phyloP scores from a whole-genome alignment of 176 grass and related monocot species.

The Melocanna baccifera region DNA sequence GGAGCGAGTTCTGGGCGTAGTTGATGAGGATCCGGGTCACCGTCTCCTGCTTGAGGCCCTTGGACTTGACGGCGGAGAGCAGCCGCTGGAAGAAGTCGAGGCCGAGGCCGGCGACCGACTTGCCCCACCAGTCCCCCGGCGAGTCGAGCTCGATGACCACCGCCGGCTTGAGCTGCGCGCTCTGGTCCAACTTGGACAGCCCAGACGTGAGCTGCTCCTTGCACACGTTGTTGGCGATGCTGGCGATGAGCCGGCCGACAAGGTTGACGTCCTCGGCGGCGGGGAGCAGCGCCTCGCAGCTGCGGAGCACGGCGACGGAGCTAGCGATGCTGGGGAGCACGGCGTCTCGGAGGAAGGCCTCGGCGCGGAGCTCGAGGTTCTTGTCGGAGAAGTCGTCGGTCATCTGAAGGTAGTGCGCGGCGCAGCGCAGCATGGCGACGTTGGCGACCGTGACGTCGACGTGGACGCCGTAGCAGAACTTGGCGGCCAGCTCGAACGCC shows the following conservation, averaged over 20 bases:
- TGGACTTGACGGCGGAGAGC: conserved; percentile 70
- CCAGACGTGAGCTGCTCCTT: conserved; percentile 77
- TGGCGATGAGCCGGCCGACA: conserved; percentile 46
- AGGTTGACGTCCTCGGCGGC: conserved; percentile 67
- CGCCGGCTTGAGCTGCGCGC: conserved; percentile 28
- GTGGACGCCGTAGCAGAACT: conserved; percentile 90
- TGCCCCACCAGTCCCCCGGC: conserved; percentile 83
- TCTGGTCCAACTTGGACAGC: conserved; percentile 68
- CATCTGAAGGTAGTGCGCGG: conserved; percentile 90
- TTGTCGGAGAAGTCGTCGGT: conserved; percentile 75
- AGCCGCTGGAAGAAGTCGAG: conserved; percentile 82
- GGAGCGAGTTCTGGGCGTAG: conserved; percentile 77
- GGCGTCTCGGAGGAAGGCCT: conserved; percentile 63
- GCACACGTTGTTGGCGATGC: conserved; percentile 75
- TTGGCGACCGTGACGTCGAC: conserved; percentile 62
- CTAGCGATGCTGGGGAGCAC: conserved; percentile 60
- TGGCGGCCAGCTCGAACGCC: conserved; percentile 82
- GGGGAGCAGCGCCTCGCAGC: conserved; percentile 73
- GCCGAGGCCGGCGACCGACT: conserved; percentile 48
- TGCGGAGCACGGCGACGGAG: conserved; percentile 70
- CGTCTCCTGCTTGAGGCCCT: conserved; percentile 93
- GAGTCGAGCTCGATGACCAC: conserved; percentile 26
- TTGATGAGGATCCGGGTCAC: conserved; percentile 76
- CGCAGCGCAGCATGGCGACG: conserved; percentile 69
- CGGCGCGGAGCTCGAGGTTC: conserved; percentile 65